Base-by-base conservation (phyloP, 208 protist genomes). In the Endotrypanum monterogeii region DNA sequence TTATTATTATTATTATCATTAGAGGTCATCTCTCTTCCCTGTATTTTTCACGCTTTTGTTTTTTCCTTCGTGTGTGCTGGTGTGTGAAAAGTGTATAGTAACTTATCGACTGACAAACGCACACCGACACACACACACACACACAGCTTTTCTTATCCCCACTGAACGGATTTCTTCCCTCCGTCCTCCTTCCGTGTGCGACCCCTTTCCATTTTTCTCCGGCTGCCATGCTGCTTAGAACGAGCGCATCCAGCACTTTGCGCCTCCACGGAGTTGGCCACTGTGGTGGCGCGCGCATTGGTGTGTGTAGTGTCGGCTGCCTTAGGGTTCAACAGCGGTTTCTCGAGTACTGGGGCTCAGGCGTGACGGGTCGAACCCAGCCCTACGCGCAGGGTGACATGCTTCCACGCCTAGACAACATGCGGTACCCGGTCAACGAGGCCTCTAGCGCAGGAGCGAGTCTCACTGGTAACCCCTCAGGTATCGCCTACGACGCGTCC, bases 301-400 rank as follows among this genome's bases (percentile, higher is more conserved):
- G 44, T 25, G 44, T 55, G 5, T 51, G 30, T 1, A 8, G 51
- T 54, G 56, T 74, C 32, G 71, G 54, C 14, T 81, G 74, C 56
- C 58, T 93, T 30, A 39, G 85, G 57, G 68, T 85, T 12, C 87
- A 87, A 78, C 68, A 83, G 39, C 88, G 92, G 46, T 85, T 83
- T 46, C 35, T 95, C 57, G 93, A 97, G 84, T 94, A 97, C 83
- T 97, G 90, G 90, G 88, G 86, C 35, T 75, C 79, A 18, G 81
- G 81, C 14, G 89, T 95, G 25, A 94, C 90, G 14, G 83, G 84
- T 12, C 89, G 89, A 70, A 97, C 93, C 52, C 93, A 97, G 79
- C 79, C 86, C 20, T 97, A 89, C 71, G 93, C 93, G 4, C 90
- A 91, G 67, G 93, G 93, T 56, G 90, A 97, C 74, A 90, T 93